Evolutionary conservation across 2,329 filamentous ascomycete species (phyloP).

Genomic region (Apiospora arundinis): DNA sequence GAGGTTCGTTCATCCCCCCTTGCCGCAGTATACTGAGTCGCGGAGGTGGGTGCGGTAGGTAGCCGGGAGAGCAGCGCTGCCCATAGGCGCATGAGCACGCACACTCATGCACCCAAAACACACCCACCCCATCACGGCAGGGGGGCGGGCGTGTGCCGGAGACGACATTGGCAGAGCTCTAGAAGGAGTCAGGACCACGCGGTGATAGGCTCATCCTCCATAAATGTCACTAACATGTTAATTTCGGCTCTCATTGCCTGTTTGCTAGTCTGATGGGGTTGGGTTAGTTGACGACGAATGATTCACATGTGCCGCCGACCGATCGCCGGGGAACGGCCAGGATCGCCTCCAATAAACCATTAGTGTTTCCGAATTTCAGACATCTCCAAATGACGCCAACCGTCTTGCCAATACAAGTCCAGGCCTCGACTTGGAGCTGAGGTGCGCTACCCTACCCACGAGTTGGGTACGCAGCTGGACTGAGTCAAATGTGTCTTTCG

Average conservation of each 20-base stretch:
- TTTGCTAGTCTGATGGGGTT: not conserved
- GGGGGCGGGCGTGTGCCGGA: not conserved
- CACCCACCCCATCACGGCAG: not conserved
- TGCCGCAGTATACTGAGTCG: not conserved
- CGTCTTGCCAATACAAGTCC: not conserved
- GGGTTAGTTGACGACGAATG: not conserved
- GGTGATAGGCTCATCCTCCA: not conserved
- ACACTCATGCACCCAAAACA: not conserved
- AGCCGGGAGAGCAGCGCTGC: not conserved
- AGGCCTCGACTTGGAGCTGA: not conserved
- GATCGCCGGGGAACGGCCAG: not conserved
- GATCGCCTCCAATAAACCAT: not conserved
- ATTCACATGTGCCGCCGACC: not conserved
- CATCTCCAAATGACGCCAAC: not conserved
- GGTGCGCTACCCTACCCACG: not conserved
- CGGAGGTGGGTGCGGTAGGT: not conserved
- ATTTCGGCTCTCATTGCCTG: not conserved
- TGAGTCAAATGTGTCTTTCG: conserved; percentile 4
- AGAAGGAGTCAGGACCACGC: not conserved
- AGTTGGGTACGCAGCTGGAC: conserved; percentile 2
- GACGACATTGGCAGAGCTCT: not conserved
- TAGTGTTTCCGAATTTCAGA: not conserved
- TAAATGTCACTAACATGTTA: not conserved
- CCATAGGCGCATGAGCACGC: not conserved
- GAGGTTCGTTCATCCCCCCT: not conserved